Evolutionary conservation across 768 basidiomycete genomes (phyloP).

Genomic region (Suillus occidentalis): DNA sequence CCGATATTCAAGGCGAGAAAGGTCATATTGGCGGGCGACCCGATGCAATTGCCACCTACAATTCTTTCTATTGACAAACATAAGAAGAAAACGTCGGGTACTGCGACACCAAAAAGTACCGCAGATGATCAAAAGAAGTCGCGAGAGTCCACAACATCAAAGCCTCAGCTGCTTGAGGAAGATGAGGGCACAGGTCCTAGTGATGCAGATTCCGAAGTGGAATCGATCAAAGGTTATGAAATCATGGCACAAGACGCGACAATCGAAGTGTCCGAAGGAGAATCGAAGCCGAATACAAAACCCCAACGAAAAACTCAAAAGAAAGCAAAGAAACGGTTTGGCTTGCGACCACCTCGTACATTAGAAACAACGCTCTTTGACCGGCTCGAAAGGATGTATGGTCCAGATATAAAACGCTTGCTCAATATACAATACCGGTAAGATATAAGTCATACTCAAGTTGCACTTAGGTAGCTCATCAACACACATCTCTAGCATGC

Average conservation of each 20-base stretch:
- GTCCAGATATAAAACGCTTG: conserved; percentile 79
- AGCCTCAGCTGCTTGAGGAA: conserved; percentile 12
- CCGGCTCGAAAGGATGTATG: conserved; percentile 87
- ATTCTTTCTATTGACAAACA: conserved; percentile 65
- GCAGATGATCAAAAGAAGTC: conserved; percentile 6
- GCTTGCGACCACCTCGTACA: conserved; percentile 61
- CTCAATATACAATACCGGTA: conserved; percentile 88
- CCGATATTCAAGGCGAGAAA: conserved; percentile 92
- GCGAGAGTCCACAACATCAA: not conserved
- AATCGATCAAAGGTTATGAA: conserved; percentile 20
- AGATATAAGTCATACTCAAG: conserved; percentile 12
- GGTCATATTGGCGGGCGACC: conserved; percentile 89
- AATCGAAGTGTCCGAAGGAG: not conserved
- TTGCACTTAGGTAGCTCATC: not conserved
- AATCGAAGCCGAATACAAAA: conserved; percentile 1
- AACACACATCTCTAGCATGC: conserved; percentile 62
- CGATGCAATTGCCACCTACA: conserved; percentile 94
- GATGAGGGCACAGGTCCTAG: not conserved
- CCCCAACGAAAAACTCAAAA: conserved; percentile 13
- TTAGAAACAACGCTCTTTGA: conserved; percentile 92
- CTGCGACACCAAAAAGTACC: not conserved
- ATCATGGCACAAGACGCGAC: conserved; percentile 21
- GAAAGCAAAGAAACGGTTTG: conserved; percentile 13
- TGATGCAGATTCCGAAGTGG: conserved; percentile 17
- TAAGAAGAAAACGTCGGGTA: conserved; percentile 31